Evolutionary conservation across 2,329 filamentous ascomycete genomes (phyloP), one percentile per base, ranked within the genome.

Genomic region (Corynespora cassiicola): DNA sequence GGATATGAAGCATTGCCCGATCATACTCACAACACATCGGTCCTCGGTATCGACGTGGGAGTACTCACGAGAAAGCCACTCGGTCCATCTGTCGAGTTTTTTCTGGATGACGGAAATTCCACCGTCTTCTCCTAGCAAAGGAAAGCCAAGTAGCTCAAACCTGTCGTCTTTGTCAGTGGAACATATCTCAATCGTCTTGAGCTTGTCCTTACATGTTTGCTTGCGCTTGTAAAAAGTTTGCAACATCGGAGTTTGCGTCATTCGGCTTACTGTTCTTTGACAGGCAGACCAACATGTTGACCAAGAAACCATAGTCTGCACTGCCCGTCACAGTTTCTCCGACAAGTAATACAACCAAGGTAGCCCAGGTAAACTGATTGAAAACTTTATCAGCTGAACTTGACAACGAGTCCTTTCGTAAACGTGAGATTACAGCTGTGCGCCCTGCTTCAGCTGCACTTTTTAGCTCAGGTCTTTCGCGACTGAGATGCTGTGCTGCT

Each of bases 281-380:
- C 8, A 72, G 45, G 15, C 56, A 67, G 6, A 59, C 54, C 17
- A 72, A 45, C 56, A 73, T 69, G 32, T 68, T 58, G 1, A 71
- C 45, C 0, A 73, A 52, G 32, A 68, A 68, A 1, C 45, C 46
- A 31, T 65, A 73, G 20, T 72, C 70, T 14, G 56, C 57, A 3
- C 68, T 66, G 1, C 68, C 70, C 0, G 69, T 73, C 6, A 73
- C 70, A 0, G 70, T 72, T 10, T 73, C 70, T 0, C 70, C 70
- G 0, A 73, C 69, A 0, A 73, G 46, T 1, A 73, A 54, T 0
- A 73, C 61, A 1, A 72, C 45, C 8, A 73, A 51, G 0, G 68
- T 72, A 1, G 67, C 66, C 45, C 69, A 60, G 2, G 63, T 70
- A 8, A 58, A 69, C 1, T 62, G 56, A 20, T 59, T 69, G 43